These are phyloP conservation scores for Solanum lycopersicoides DNA, from an alignment of 257 asterid species.

Conservation along the genomic window DNA sequence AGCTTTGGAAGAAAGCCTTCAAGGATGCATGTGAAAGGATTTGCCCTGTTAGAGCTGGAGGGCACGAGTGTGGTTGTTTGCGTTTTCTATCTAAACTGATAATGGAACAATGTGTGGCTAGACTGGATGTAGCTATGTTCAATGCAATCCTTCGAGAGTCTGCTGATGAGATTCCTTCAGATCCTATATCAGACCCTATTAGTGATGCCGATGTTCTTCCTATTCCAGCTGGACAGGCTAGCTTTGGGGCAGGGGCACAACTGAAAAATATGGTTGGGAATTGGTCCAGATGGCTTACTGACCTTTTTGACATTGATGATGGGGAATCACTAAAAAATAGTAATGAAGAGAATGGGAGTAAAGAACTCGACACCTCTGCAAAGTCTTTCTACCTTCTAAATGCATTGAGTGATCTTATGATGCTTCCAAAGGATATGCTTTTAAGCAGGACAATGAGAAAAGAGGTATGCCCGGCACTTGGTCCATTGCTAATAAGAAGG, in stretches of 20 bases:
- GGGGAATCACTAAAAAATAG: slow-evolving; percentile 2
- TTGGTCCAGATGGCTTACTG: slow-evolving; percentile 12
- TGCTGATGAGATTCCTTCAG: slow-evolving; percentile 74
- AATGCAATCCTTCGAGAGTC: slow-evolving; percentile 77
- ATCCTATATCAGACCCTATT: slow-evolving; percentile 84
- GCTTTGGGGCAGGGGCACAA: slow-evolving; percentile 89
- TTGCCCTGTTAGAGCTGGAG: slow-evolving; percentile 85
- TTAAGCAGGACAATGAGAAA: slow-evolving; percentile 49
- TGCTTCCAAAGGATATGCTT: slow-evolving; percentile 93
- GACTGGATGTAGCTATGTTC: slow-evolving; percentile 85
- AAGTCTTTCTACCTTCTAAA: slow-evolving; percentile 64
- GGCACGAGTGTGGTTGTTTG: slow-evolving; percentile 78
- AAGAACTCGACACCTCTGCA: slow-evolving; percentile 24
- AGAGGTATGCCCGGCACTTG: slow-evolving; percentile 80
- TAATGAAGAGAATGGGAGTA: slow-evolving; percentile 24
- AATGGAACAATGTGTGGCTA: slow-evolving; percentile 70
- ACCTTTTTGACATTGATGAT: slow-evolving; percentile 9
- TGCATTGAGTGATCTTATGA: slow-evolving; percentile 85
- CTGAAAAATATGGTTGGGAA: slow-evolving; percentile 46
- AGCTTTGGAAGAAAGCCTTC: slow-evolving; percentile 84
- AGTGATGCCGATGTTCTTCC: slow-evolving; percentile 76
- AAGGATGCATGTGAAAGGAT: slow-evolving; percentile 74
- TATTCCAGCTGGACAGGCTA: slow-evolving; percentile 61
- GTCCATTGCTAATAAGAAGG: slow-evolving; percentile 49
- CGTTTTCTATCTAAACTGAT: slow-evolving; percentile 66